Base-by-base conservation (phyloP, 2,329 filamentous ascomycete species). In the Apiospora rasikravindrae region DNA sequence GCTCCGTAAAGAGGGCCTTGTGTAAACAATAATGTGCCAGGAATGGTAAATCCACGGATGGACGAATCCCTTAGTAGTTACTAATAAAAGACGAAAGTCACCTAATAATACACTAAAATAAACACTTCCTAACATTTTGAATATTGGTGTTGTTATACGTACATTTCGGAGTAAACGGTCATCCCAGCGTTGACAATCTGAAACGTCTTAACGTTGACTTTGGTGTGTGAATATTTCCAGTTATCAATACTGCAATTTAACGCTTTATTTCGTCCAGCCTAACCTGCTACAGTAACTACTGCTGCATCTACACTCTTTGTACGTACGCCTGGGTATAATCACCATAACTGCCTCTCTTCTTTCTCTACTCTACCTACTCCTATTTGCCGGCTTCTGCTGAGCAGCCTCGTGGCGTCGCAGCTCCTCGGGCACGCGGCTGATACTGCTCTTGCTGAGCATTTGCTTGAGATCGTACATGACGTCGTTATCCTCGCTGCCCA, bases 381-480 rank as follows among this genome's bases (percentile, higher is more conserved):
- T 44, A 13, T 42, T n/a, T 19, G 68, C 19, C 47, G 68, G 68
- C 74, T 74, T 74, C 71, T 95, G 93, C 84, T 98, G 95, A n/a
- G 95, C 94, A 1, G 94, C 92, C 83, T 97, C 94, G 80, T 98
- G 95, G 77, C 95, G 92, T 79, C 93, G 88, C 76, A 98, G 83
- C 82, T 98, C 96, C 76, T 99, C 96, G 0, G 96, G 95, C 37
- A 99, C 93, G 80, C 94, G 92, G 2, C 92, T 95, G 29, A 98
- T 94, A 14, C 90, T 88, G 74, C 93, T 96, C 89, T 98, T 98
- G 78, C 89, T 92, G 44, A 99, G 89, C 90, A 99, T 98, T 86
- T 98, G 94, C 84, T 94, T 96, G 74, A 99, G 86, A 80, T 99
- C 96, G 82, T 97, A 98, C 88, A 98, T 86, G 33, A 96, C 92